phyloP scores from a whole-genome alignment of 257 asterid genomes.

The Solanum ahanhuiri region DNA sequence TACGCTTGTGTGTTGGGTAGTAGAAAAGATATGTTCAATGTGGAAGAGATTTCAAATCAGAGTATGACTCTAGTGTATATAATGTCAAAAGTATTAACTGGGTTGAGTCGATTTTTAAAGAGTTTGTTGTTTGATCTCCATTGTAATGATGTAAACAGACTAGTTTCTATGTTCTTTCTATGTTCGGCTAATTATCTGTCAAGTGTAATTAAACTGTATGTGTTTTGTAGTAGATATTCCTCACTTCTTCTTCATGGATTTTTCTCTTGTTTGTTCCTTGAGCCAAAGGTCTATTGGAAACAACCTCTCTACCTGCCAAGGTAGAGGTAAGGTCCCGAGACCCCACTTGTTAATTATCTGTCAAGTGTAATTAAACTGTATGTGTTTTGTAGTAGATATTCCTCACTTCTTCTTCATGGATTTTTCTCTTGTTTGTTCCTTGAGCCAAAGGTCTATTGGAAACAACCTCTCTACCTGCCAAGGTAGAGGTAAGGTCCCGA shows the following conservation, averaged over 20 bases:
- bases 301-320: background rate
- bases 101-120: background rate
- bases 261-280: background rate
- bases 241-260: background rate
- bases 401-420: background rate
- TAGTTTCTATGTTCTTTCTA: background rate
- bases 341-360: background rate
- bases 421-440: background rate
- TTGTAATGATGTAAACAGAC: background rate
- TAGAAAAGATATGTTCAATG: background rate
- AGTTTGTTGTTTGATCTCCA: background rate
- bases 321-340: background rate
- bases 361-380: background rate
- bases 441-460: background rate
- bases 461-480: background rate
- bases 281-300: background rate
- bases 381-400: background rate
- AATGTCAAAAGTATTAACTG: background rate
- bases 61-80: background rate
- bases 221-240: background rate
- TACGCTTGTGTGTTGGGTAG: background rate
- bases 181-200: background rate
- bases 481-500: background rate
- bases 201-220: background rate
- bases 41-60: background rate